A percentile compares a stretch with the other conserved stretches of the same genome.
Evolutionary conservation across 1,284 basidiomycete species (phyloP).

Genomic region (Exobasidium cylindrosporum): DNA sequence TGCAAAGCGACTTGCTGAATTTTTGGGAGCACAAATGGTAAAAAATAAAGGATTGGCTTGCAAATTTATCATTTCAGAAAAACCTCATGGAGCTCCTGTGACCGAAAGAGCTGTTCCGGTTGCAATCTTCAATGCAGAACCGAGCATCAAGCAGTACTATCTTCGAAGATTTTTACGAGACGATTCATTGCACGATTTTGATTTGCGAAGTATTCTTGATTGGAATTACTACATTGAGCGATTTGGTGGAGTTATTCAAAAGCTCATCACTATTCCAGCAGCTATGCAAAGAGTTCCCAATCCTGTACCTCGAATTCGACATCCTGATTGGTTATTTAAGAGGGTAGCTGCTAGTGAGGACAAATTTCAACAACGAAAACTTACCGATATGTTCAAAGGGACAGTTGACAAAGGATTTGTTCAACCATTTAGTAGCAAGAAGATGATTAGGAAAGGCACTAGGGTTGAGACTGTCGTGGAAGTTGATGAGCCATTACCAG

Average conservation of each 20-base stretch:
- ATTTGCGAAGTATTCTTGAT: constrained; percentile 89
- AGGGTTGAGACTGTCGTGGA: neutral
- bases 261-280: constrained; percentile 97
- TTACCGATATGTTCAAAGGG: constrained; percentile 87
- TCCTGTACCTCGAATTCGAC: constrained; percentile 89
- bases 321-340: constrained; percentile 95
- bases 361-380: constrained; percentile 95
- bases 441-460: constrained; percentile 8
- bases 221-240: constrained; percentile 99
- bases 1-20: constrained; percentile 89
- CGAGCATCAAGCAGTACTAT: constrained; percentile 81
- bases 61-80: constrained; percentile 97
- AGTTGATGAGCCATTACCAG: constrained; percentile 30
- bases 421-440: neutral
- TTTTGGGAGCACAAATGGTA: constrained; percentile 97
- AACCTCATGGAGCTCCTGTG: constrained; percentile 88
- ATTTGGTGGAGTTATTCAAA: constrained; percentile 95
- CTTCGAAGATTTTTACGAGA: constrained; percentile 97
- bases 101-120: constrained; percentile 96
- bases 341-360: constrained; percentile 85
- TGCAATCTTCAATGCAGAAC: constrained; percentile 97
- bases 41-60: constrained; percentile 98
- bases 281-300: constrained; percentile 97
- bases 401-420: neutral
- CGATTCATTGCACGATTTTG: constrained; percentile 80